Percentiles rank a stretch among this genome's conserved stretches.
Evolutionary conservation across 306 rosid species (phyloP).

Genomic region (Quercus alba): DNA sequence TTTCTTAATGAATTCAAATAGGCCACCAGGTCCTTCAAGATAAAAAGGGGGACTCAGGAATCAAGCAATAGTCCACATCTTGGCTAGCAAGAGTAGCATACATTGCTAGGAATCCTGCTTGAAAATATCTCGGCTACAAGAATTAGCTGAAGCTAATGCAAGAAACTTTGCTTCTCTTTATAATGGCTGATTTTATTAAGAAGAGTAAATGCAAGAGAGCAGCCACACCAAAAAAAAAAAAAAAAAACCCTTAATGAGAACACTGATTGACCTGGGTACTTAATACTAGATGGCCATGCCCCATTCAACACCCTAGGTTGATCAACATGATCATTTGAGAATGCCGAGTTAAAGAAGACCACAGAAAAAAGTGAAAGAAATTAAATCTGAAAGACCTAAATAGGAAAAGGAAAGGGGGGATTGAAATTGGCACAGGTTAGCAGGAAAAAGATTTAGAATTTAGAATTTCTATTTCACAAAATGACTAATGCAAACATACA

Average conservation of each 20-base stretch:
- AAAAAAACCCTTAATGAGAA: not conserved
- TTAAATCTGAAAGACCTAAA: not conserved
- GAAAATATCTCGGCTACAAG: not conserved
- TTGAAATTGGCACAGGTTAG: not conserved
- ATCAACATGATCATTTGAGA: not conserved
- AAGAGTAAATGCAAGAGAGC: not conserved
- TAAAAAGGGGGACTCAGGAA: conserved; percentile 72
- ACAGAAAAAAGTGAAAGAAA: not conserved
- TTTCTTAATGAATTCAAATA: conserved; percentile 50
- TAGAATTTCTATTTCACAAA: not conserved
- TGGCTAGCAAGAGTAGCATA: conserved; percentile 73
- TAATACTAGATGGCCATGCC: not conserved
- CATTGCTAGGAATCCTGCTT: conserved; percentile 64
- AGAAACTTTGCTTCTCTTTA: not conserved
- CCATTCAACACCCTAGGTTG: not conserved
- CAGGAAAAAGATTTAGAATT: not conserved
- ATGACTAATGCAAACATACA: not conserved
- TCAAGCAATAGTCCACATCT: conserved; percentile 75
- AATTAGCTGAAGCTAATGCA: not conserved
- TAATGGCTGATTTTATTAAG: not conserved
- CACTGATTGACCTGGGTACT: not conserved
- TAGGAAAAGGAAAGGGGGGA: not conserved
- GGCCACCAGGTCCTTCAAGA: conserved; percentile 67
- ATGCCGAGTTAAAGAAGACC: not conserved
- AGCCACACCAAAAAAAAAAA: not conserved